phyloP scores from a whole-genome alignment of 1,139 yeast species.

The Saccharomyces pastorianus region DNA sequence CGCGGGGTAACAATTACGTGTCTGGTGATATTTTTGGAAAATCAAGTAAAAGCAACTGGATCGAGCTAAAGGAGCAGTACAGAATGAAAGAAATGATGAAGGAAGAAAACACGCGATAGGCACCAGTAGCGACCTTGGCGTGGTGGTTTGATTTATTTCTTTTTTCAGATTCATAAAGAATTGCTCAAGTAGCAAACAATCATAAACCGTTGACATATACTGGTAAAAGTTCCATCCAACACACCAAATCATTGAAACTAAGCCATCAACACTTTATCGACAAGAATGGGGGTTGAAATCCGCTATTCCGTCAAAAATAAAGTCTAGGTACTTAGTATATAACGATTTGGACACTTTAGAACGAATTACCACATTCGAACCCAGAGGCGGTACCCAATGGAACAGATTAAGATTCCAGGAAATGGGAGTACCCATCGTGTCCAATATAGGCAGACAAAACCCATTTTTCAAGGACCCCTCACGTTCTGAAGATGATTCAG shows the following conservation, averaged over 20 bases:
- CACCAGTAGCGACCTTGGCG: too few species aligned
- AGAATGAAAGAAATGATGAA: neutral
- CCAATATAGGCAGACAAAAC: constrained; percentile 27
- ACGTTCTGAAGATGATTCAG: constrained; percentile 14
- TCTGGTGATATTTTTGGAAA: neutral
- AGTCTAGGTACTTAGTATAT: constrained; percentile 41
- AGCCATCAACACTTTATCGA: constrained; percentile 45
- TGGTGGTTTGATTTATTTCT: neutral
- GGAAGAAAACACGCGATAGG: neutral
- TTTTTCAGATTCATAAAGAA: constrained; percentile 2
- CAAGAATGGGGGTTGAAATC: constrained; percentile 61
- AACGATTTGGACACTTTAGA: constrained; percentile 47
- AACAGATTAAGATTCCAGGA: constrained; percentile 47
- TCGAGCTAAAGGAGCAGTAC: neutral
- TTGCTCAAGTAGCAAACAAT: constrained; percentile 26
- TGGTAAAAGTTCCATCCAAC: constrained; percentile 34
- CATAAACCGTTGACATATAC: constrained; percentile 16
- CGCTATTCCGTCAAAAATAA: constrained; percentile 44
- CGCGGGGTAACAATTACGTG: neutral
- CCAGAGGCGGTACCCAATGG: constrained; percentile 41
- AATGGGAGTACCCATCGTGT: constrained; percentile 33
- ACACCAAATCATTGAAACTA: constrained; percentile 52
- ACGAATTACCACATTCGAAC: constrained; percentile 46
- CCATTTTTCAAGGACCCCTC: constrained; percentile 31
- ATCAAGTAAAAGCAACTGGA: neutral